phyloP scores from a whole-genome alignment of 345 rosid species.

The Murraya paniculata region DNA sequence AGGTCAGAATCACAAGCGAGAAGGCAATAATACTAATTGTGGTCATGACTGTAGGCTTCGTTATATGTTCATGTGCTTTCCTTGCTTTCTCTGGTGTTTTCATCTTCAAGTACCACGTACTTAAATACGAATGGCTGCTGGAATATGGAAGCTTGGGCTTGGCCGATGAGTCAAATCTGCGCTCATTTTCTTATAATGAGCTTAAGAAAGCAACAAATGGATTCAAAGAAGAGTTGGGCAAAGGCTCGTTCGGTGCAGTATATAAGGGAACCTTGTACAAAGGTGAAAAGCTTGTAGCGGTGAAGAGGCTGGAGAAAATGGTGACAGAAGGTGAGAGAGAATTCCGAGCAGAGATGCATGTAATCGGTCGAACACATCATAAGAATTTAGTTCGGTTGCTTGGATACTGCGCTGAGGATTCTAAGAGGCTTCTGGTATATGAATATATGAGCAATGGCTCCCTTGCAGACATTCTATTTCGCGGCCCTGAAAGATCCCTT shows the following conservation, averaged over 20 bases:
- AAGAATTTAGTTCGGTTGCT: too few species aligned
- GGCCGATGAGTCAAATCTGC: neutral
- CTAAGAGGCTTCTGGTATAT: too few species aligned
- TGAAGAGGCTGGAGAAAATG: slow-evolving; percentile 13
- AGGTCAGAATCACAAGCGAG: neutral
- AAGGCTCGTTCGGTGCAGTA: slow-evolving; percentile 5
- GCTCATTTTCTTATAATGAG: slow-evolving; percentile 9
- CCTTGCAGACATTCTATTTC: too few species aligned
- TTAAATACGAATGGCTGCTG: neutral
- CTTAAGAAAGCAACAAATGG: slow-evolving; percentile 6
- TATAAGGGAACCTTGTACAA: neutral
- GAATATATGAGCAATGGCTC: too few species aligned
- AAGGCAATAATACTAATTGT: slow-evolving; percentile 2
- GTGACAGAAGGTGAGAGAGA: neutral
- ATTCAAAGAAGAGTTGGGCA: slow-evolving; percentile 5
- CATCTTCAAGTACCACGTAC: neutral
- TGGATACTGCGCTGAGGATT: too few species aligned
- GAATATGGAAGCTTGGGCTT: neutral
- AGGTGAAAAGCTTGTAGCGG: slow-evolving; percentile 9
- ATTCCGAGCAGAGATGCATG: too few species aligned
- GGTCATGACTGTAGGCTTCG: neutral
- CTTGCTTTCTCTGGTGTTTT: neutral
- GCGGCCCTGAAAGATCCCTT: accelerated
- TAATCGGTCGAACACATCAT: too few species aligned
- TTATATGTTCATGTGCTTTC: neutral